Conservation (phyloP, 1,139 yeast species). For the Yamadazyma friedrichii region DNA sequence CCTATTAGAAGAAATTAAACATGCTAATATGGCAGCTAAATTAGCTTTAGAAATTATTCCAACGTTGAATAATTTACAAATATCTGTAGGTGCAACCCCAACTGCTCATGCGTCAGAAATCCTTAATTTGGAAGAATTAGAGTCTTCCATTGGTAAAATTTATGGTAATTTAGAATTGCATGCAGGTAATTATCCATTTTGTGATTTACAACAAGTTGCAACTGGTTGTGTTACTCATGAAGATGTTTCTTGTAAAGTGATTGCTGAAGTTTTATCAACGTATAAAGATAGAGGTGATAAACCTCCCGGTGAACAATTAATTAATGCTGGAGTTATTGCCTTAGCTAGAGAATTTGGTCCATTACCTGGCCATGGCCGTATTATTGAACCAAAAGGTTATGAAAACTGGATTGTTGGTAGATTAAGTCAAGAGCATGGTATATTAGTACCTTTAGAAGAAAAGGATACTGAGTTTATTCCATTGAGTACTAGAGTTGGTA, state of each 20-base stretch:
- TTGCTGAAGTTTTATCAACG: constrained; percentile 63
- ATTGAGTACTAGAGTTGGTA: constrained; percentile 52
- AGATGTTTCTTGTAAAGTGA: constrained; percentile 54
- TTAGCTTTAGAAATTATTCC: constrained; percentile 29
- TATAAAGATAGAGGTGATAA: constrained; percentile 52
- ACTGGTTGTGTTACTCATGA: constrained; percentile 54
- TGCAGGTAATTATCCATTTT: constrained; percentile 75
- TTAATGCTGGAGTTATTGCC: constrained; percentile 74
- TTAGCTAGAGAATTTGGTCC: constrained; percentile 63
- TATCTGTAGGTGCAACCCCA: constrained; percentile 80
- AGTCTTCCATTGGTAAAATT: constrained; percentile 23
- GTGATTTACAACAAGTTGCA: constrained; percentile 73
- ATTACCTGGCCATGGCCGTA: constrained; percentile 48
- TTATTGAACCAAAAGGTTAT: constrained; percentile 33
- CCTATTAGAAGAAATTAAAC: constrained; percentile 53
- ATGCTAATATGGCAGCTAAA: constrained; percentile 55
- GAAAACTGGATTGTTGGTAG: constrained; percentile 57
- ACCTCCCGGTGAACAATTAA: constrained; percentile 57
- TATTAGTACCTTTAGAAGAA: constrained; percentile 40
- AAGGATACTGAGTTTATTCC: constrained; percentile 36
- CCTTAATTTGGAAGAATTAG: constrained; percentile 22
- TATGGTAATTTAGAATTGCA: constrained; percentile 63
- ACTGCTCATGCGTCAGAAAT: constrained; percentile 64
- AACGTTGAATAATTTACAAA: constrained; percentile 26
- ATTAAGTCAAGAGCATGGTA: constrained; percentile 66